Base-by-base conservation (phyloP, 768 basidiomycete genomes). In the Stropharia rugosoannulata region DNA sequence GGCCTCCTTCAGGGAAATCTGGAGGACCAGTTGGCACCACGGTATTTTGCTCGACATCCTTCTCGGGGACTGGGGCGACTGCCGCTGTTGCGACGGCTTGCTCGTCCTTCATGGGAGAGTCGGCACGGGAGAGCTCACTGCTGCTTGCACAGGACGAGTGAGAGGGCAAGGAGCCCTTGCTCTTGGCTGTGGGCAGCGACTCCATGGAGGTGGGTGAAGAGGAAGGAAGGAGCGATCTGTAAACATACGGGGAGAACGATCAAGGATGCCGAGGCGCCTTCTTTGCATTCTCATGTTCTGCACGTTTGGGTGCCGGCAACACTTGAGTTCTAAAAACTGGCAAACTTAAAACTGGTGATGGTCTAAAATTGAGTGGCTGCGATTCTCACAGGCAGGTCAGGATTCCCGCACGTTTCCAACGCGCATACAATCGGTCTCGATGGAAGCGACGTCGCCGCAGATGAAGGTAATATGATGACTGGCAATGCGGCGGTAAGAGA, bases 1-100 rank as follows among this genome's bases (percentile, higher is more conserved):
- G 44, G 0, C 79, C 79, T 19, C 80, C 80, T 62, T 81, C 80
- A 47, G 76, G 77, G 49, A 79, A 75, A 18, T 61, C 56, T 6
- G 62, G 61, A 7, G 59, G 37, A 32, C 19, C 18, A 19, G 37
- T 49, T 11, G 46, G 19, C 16, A 41, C 19, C n/a, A 32, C 35
- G n/a, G 22, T 19, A 29, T 22, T 46, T 19, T 44, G 46, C 44
- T 61, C 61, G 29, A 59, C 60, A 37, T 57, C 60, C 38, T 16
- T 40, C 35, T 54, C 37, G 36, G 37, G 40, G 22, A 13, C 54
- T 45, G 39, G 39, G 44, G 51, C 27, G 16, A 49, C 51, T 37
- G 50, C 52, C 32, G 58, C 59, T 16, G 58, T 49, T 12, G 54
- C 53, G 13, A 54, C 36, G 8, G n/a, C 35, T 27, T 27, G 19